Evolutionary conservation across 345 rosid species (phyloP).

Genomic region (Pugionium dolabratum): DNA sequence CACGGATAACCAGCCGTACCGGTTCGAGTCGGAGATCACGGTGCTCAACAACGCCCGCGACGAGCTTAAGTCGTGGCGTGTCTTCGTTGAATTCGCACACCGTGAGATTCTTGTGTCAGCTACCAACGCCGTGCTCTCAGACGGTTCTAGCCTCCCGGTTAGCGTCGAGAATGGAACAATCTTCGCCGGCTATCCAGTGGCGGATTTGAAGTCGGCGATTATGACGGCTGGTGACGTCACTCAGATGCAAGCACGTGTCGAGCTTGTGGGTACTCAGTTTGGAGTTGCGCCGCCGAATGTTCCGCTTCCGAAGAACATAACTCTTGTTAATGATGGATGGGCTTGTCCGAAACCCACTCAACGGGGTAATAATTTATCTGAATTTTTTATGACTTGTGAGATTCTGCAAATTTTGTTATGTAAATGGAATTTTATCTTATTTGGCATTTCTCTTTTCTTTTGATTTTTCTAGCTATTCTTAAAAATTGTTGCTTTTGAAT

Average conservation of each 20-base stretch:
- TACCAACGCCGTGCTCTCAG: slow-evolving; percentile 67
- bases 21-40: slow-evolving; percentile 75
- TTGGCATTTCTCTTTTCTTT: neutral
- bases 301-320: slow-evolving; percentile 69
- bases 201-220: slow-evolving; percentile 86
- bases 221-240: slow-evolving; percentile 85
- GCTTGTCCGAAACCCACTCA: slow-evolving; percentile 51
- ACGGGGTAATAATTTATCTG: slow-evolving; percentile 46
- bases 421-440: neutral
- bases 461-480: neutral
- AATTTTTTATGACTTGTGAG: neutral
- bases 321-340: slow-evolving; percentile 82
- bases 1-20: slow-evolving; percentile 69
- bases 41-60: slow-evolving; percentile 72
- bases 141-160: slow-evolving; percentile 70
- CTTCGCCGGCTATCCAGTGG: slow-evolving; percentile 69
- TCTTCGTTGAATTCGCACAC: slow-evolving; percentile 65
- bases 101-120: slow-evolving; percentile 79
- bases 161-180: slow-evolving; percentile 79
- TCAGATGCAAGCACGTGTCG: slow-evolving; percentile 74
- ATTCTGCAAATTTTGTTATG: neutral
- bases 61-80: slow-evolving; percentile 76
- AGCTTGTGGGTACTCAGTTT: slow-evolving; percentile 87
- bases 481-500: neutral
- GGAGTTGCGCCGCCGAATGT: slow-evolving; percentile 62